Evolutionary conservation across 257 asterid genomes (phyloP).

Genomic region (Plantago ovata): DNA sequence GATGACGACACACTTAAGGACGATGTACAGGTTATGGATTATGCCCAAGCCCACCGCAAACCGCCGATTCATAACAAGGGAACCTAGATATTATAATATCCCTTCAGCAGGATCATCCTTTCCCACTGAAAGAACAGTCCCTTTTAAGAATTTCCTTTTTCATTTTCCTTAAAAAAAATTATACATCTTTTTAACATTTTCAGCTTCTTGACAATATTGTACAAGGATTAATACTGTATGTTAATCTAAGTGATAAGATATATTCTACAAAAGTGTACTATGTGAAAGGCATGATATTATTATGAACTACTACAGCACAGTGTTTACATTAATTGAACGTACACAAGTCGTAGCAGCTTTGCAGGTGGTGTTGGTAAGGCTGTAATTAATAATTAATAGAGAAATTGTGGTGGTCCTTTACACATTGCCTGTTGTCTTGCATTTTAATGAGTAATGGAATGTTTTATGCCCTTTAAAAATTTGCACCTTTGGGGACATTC

Average conservation of each 20-base stretch:
- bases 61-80: constrained; percentile 76
- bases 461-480: too few species aligned
- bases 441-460: too few species aligned
- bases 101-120: too few species aligned
- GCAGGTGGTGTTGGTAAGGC: constrained; percentile 1
- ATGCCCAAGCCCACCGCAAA: constrained; percentile 81
- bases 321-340: constrained; percentile 15
- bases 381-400: constrained; percentile 16
- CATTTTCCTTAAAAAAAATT: background rate
- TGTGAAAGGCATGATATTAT: background rate
- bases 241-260: background rate
- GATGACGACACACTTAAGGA: constrained; percentile 28
- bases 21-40: constrained; percentile 61
- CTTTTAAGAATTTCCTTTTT: too few species aligned
- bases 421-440: constrained; percentile 27
- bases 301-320: background rate
- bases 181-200: background rate
- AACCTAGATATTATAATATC: constrained; percentile 28
- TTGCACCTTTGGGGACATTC: too few species aligned
- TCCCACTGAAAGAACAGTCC: too few species aligned
- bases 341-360: constrained; percentile 19
- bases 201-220: too few species aligned
- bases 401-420: constrained; percentile 18
- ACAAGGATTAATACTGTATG: background rate
- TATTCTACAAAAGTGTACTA: background rate